phyloP scores from a whole-genome alignment of 2,329 filamentous ascomycete species.

The Colletotrichum truncatum region DNA sequence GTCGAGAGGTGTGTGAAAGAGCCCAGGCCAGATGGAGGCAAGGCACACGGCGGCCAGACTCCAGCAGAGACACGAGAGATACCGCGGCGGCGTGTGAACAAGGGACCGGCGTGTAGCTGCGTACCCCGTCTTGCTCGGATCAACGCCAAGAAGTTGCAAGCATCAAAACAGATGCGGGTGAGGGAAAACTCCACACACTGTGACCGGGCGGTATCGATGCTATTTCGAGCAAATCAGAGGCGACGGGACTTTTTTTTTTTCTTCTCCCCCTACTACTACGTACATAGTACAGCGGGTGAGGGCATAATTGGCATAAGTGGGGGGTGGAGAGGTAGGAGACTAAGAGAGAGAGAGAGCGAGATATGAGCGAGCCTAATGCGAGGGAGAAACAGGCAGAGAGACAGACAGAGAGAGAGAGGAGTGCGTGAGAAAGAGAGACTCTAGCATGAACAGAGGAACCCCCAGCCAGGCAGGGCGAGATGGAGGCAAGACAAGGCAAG shows the following conservation, averaged over 20 bases:
- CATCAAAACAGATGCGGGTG: constrained; percentile 31
- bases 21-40: constrained; percentile 9
- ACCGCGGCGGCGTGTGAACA: constrained; percentile 25
- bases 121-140: constrained; percentile 31
- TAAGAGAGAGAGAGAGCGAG: neutral
- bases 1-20: neutral
- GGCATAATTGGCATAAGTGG: neutral
- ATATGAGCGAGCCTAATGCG: neutral
- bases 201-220: constrained; percentile 29
- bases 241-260: too few species aligned
- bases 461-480: neutral
- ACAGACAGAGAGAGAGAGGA: neutral
- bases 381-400: neutral
- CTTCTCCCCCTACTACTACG: too few species aligned
- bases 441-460: neutral
- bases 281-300: neutral
- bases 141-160: constrained; percentile 32
- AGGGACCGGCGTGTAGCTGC: constrained; percentile 30
- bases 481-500: constrained; percentile 4
- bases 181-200: constrained; percentile 31
- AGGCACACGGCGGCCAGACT: constrained; percentile 20
- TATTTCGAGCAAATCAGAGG: constrained; percentile 27
- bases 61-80: constrained; percentile 23
- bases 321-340: neutral
- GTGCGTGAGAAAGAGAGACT: neutral